Conservation (phyloP, 306 rosid species). For the apple (Malus domestica) region ASM211411v1 NC_041804.1:10010501-10011000, state of each 20-base stretch:
- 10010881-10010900: conserved; percentile 81
- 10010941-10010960: conserved; percentile 89
- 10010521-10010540: not conserved
- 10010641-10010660: conserved; percentile 97
- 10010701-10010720: conserved; percentile 90
- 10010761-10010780: not conserved
- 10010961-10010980: conserved; percentile 84
- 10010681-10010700: conserved; percentile 78
- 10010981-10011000: conserved; percentile 60
- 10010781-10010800: not conserved
- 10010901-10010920: conserved; percentile 84
- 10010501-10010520: not conserved
- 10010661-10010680: conserved; percentile 92
- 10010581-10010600: conserved; percentile 92
- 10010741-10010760: not conserved
- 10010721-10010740: conserved; percentile 41
- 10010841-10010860: not conserved
- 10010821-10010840: not conserved
- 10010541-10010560: conserved; percentile 12
- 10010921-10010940: conserved; percentile 93
- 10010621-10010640: conserved; percentile 89
- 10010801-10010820: not conserved
- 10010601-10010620: conserved; percentile 81
- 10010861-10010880: conserved; percentile 55
- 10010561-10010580: conserved; percentile 60